Base-by-base conservation (phyloP, 2,329 filamentous ascomycete species). In the Xylaria hypoxylon region DNA sequence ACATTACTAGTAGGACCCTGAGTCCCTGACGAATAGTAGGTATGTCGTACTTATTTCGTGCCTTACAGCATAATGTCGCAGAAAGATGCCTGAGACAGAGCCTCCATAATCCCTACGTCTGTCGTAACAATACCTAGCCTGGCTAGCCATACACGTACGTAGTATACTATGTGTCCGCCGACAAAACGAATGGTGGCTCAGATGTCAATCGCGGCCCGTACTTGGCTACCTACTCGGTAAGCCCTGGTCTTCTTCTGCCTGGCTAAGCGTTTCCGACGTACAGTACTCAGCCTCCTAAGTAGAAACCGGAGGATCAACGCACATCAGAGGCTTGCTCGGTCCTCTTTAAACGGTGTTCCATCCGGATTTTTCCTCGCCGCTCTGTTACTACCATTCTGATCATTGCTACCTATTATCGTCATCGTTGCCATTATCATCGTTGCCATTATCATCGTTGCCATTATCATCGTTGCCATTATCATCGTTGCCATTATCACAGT, bases 161-260 rank as follows among this genome's bases (percentile, higher is more conserved):
- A 38, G 59, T 35, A 7, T 38, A 17, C 19, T 33, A 33, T 33
- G 31, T 33, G 48, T 45, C 62, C 58, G 50, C 56, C 59, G 65
- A 67, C 69, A 63, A 67, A 61, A 59, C 65, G 40, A 51, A 59
- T 58, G 19, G 71, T 69, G 70, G 72, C 72, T 70, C 63, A 68
- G 71, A 69, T 72, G 67, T 66, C 59, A 62, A 42, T 55, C 59
- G 38, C 45, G 33, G 59, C 22, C 47, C 52, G 51, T 55, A 28
- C 19, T 28, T 38, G 28, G 52, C 26, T 40, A 28, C 47, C 26
- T 40, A 28, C 47, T 60, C 52, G 47, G 38, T 47, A 48, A 52
- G 51, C 24, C 52, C 51, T 26, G 19, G 57, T 13, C 11, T 15
- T 8, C 28, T 5, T 31, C 28, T 31, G 28, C 28, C 28, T 31